Evolutionary conservation across 306 rosid species (phyloP).

Genomic region (Cucurbita argyrosperma): DNA sequence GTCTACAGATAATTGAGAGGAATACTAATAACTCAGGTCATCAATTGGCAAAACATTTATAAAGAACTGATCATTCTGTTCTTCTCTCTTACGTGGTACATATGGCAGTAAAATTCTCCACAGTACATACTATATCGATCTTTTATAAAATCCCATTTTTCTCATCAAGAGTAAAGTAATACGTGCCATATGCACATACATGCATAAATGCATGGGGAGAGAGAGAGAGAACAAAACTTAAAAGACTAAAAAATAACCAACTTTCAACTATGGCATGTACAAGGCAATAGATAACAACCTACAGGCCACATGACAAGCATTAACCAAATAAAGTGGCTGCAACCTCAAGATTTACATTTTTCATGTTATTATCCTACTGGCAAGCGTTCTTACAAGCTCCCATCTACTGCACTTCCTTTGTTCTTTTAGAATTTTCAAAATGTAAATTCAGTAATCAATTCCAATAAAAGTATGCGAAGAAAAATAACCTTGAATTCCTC

Average conservation of each 20-base stretch:
- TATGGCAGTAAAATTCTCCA: no score
- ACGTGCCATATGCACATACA: no score
- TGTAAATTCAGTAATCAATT: not conserved
- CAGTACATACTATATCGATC: no score
- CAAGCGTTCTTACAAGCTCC: not conserved
- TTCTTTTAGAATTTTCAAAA: not conserved
- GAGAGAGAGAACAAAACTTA: no score
- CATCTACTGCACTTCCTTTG: not conserved
- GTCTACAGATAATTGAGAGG: no score
- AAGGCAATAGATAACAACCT: not conserved
- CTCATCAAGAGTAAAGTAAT: no score
- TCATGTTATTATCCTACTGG: not conserved
- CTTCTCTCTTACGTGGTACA: no score
- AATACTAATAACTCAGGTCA: no score
- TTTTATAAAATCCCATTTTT: no score
- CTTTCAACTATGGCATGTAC: not conserved
- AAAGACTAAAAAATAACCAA: not conserved
- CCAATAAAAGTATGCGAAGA: not conserved
- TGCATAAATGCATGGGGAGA: no score
- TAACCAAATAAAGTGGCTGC: not conserved
- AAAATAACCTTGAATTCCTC: slow-evolving; percentile 72
- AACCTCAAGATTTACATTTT: not conserved
- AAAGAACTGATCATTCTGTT: no score
- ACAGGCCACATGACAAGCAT: not conserved
- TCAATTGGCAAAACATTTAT: no score